These are phyloP conservation scores for Lipomyces yamadae DNA, from an alignment of 805 yeast species.

Conservation along the genomic window DNA sequence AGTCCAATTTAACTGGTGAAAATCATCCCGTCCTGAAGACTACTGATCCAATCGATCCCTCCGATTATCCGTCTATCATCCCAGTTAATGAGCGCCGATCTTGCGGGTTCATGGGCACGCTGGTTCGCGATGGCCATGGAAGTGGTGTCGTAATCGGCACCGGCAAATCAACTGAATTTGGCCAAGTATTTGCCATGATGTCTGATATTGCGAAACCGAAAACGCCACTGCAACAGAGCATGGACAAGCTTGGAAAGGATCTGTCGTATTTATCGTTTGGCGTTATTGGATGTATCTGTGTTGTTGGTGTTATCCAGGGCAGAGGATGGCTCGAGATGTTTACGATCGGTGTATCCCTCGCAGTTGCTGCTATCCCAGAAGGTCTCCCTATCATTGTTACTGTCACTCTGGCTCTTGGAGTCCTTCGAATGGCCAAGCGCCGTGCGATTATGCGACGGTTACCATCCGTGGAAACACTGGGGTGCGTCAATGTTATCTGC, in stretches of 20 bases:
- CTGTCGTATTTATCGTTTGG: conserved; percentile 81
- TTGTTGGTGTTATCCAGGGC: conserved; percentile 89
- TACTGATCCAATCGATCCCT: conserved; percentile 51
- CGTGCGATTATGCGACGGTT: conserved; percentile 92
- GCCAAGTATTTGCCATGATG: conserved; percentile 95
- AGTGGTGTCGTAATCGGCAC: conserved; percentile 92
- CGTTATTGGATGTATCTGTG: conserved; percentile 88
- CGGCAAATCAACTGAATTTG: conserved; percentile 88
- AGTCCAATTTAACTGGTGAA: conserved; percentile 95
- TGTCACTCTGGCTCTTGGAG: conserved; percentile 95
- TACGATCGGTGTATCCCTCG: conserved; percentile 94
- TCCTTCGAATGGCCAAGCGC: conserved; percentile 91
- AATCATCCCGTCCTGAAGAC: conserved; percentile 80
- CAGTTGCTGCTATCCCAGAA: conserved; percentile 99
- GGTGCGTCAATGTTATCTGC: conserved; percentile 86
- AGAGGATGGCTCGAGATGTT: conserved; percentile 97
- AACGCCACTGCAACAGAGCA: conserved; percentile 92
- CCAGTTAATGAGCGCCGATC: conserved; percentile 72
- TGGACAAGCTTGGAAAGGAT: conserved; percentile 95
- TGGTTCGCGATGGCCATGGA: conserved; percentile 96
- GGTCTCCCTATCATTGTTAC: conserved; percentile 98
- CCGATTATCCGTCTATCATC: conserved; percentile 16
- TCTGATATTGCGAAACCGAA: conserved; percentile 93
- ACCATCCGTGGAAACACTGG: conserved; percentile 94
- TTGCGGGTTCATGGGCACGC: conserved; percentile 95